phyloP scores from a whole-genome alignment of 1,284 basidiomycete species.

The Sporisorium exsertum region DNA sequence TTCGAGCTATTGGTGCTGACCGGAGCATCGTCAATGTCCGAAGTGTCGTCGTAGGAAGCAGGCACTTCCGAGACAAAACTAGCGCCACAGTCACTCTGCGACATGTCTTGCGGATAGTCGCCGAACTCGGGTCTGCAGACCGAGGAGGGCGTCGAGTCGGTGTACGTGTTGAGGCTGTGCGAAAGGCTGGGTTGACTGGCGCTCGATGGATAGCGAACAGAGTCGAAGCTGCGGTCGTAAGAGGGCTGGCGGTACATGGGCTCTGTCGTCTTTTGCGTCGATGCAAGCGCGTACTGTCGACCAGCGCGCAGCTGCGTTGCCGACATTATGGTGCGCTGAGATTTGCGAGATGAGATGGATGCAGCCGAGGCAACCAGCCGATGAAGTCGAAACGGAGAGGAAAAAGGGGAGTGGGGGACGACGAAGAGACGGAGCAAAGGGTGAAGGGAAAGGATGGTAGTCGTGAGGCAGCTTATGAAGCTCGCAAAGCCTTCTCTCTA shows the following conservation, averaged over 20 bases:
- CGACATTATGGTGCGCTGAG: slow-evolving; percentile 19
- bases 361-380: background rate
- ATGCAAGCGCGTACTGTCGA: slow-evolving; percentile 18
- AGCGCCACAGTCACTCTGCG: no score
- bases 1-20: no score
- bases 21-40: slow-evolving; percentile 35
- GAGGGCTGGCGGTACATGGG: slow-evolving; percentile 30
- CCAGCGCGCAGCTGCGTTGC: slow-evolving; percentile 10
- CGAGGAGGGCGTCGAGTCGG: no score
- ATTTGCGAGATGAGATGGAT: background rate
- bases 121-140: no score
- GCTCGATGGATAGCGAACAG: no score
- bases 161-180: no score
- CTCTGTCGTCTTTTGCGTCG: background rate
- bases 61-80: slow-evolving; percentile 29
- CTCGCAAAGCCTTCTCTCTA: background rate
- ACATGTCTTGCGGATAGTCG: no score
- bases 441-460: background rate
- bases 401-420: background rate
- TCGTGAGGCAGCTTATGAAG: slow-evolving; percentile 5
- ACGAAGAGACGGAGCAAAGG: background rate
- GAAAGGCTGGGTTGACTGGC: no score
- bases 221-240: no score
- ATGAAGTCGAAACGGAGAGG: background rate
- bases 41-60: slow-evolving; percentile 36